Evolutionary conservation across 2,329 filamentous ascomycete genomes (phyloP), one percentile per base, ranked within the genome.

Genomic region (Calonectria crousiana): DNA sequence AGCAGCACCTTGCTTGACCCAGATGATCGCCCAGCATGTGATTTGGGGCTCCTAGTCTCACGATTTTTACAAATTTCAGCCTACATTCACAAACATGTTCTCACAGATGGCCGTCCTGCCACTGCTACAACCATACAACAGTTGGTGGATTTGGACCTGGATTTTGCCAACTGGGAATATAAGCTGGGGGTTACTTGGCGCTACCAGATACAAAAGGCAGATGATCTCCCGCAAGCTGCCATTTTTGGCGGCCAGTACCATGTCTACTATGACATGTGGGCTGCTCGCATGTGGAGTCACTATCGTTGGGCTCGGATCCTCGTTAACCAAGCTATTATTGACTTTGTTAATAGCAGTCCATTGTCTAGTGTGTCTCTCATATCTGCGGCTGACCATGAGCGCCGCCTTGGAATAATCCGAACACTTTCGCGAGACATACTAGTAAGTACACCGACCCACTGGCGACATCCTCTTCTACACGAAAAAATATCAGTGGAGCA

Each of bases 221-320:
- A 80, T 11, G 80, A 83, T 51, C 71, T 85, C 6, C 86, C 87
- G 1, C 74, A 84, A 0, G 82, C 84, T 1, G 86, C 86, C 14
- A 85, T 90, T 67, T 91, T 90, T 74, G 85, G 87, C 23, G 86
- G 87, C 16, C 84, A 86, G 69, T 92, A 90, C 78, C 90, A 93
- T 79, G 80, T 86, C 28, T 93, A 93, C 77, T 81, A 82, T 20
- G 87, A 89, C 74, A 87, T 91, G 69, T 91, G 88, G 86, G 83
- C 87, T 23, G 89, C 88, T 11, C 86, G 89, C 30, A 85, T 90
- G 51, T 92, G 89, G 89, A 90, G 90, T 73, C 88, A 92, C 76
- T 91, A 89, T 77, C 89, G 91, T 30, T 91, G 90, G 86, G 86
- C 87, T 9, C 88, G 90, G n/a, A 88, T 92, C 30, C 81, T 92